Percentiles rank a stretch among this genome's conserved stretches.
These are phyloP conservation scores for Yamadazyma paraphyllophila DNA, from an alignment of 805 yeast genomes.

Conservation along the genomic window DNA sequence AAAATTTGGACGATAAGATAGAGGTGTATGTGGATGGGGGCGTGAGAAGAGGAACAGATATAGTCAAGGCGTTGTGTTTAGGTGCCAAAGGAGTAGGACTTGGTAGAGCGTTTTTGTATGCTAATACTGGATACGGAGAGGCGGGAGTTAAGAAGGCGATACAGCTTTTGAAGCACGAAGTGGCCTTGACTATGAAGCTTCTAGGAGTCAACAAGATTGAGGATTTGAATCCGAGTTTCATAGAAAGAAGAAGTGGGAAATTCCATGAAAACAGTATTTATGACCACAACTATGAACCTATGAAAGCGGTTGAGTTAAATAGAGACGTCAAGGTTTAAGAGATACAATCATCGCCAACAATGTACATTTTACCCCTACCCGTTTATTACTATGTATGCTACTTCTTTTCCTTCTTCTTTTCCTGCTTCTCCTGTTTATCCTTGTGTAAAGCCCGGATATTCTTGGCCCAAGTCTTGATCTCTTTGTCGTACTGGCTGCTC, in stretches of 20 bases:
- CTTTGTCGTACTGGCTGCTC: slow-evolving; percentile 32
- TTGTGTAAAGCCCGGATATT: slow-evolving; percentile 25
- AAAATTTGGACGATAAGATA: slow-evolving; percentile 44
- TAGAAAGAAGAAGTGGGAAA: slow-evolving; percentile 31
- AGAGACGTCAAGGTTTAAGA: neutral
- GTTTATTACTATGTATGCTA: neutral
- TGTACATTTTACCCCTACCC: no score
- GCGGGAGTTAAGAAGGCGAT: slow-evolving; percentile 60
- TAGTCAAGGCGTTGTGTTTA: slow-evolving; percentile 61
- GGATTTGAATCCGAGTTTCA: slow-evolving; percentile 41
- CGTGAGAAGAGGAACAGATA: slow-evolving; percentile 64
- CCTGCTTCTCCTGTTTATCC: slow-evolving; percentile 7
- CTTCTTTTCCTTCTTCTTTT: neutral
- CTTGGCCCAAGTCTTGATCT: slow-evolving; percentile 42
- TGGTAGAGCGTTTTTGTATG: slow-evolving; percentile 66
- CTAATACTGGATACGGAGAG: slow-evolving; percentile 63
- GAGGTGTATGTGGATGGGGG: slow-evolving; percentile 70
- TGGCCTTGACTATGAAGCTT: slow-evolving; percentile 75
- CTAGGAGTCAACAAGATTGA: slow-evolving; percentile 65
- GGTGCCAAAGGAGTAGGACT: slow-evolving; percentile 73
- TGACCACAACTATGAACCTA: slow-evolving; percentile 14
- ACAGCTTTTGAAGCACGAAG: slow-evolving; percentile 64
- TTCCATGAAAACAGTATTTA: slow-evolving; percentile 13
- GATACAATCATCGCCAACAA: no score
- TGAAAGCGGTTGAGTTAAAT: slow-evolving; percentile 6